Percentiles rank a stretch among this genome's conserved stretches.
phyloP scores from a whole-genome alignment of 164 flowering plant species.

The Saururus chinensis region DNA sequence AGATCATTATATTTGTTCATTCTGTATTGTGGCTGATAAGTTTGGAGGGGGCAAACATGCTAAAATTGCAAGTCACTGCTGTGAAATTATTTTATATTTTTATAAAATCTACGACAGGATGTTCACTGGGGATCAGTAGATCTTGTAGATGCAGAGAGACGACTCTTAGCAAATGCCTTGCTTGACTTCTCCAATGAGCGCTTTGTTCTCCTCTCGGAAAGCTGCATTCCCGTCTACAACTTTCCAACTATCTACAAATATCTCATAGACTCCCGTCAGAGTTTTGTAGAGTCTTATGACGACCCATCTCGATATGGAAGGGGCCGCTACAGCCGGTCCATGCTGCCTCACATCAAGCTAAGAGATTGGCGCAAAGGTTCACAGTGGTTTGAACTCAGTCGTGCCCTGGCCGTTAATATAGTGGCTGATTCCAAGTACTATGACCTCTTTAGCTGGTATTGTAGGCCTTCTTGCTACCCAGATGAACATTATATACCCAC shows the following conservation, averaged over 20 bases:
- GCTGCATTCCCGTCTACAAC: slow-evolving; percentile 73
- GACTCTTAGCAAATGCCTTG: slow-evolving; percentile 80
- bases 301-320: slow-evolving; percentile 84
- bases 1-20: too few relatives aligned
- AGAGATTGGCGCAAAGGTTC: slow-evolving; percentile 89
- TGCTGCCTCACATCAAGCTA: slow-evolving; percentile 62
- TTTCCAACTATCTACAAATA: slow-evolving; percentile 65
- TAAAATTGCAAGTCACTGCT: too few relatives aligned
- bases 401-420: slow-evolving; percentile 41
- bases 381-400: slow-evolving; percentile 79
- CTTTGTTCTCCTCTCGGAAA: slow-evolving; percentile 81
- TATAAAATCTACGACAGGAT: slow-evolving; percentile 20
- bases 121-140: slow-evolving; percentile 63
- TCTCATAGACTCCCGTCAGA: slow-evolving; percentile 40
- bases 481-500: slow-evolving; percentile 88
- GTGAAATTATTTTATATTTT: too few relatives aligned
- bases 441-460: slow-evolving; percentile 48
- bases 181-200: slow-evolving; percentile 86
- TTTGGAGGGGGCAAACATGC: too few relatives aligned
- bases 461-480: slow-evolving; percentile 80
- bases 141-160: slow-evolving; percentile 65
- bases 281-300: slow-evolving; percentile 72
- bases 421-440: slow-evolving; percentile 72
- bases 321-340: slow-evolving; percentile 68
- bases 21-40: too few relatives aligned